Evolutionary conservation across 176 grass and related monocot species (phyloP).

Genomic region (Areca catechu): DNA sequence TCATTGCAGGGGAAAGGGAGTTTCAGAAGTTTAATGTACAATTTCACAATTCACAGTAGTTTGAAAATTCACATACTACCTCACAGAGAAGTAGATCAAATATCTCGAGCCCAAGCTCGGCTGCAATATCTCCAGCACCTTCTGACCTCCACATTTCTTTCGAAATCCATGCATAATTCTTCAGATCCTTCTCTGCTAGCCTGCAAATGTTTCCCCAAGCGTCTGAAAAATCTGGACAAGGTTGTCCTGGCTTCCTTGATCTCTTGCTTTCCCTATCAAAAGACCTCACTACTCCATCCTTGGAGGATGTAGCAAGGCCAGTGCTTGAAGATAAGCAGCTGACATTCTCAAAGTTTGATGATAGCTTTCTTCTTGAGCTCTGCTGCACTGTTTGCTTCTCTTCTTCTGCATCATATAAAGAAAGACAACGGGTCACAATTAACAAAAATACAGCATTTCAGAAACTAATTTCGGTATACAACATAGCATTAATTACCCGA

Average conservation of each 20-base stretch:
- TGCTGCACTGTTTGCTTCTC: conserved; percentile 5
- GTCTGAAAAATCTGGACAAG: not conserved
- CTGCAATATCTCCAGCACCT: conserved; percentile 5
- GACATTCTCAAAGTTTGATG: conserved; percentile 1
- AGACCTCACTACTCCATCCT: no score
- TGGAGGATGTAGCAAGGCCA: no score
- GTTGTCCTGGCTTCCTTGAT: conserved; percentile 1
- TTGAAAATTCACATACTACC: conserved; percentile 14
- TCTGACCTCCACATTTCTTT: conserved; percentile 4
- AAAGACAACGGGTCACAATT: not conserved
- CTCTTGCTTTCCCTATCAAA: no score
- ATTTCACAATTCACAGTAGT: not conserved
- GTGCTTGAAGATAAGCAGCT: not conserved
- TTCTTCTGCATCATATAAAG: conserved; percentile 20
- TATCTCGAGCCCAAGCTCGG: conserved; percentile 13
- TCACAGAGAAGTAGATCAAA: conserved; percentile 38
- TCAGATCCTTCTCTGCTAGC: conserved; percentile 31
- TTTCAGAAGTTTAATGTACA: not conserved
- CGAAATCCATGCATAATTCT: conserved; percentile 5
- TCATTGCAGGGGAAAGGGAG: no score
- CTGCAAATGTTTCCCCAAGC: conserved; percentile 25
- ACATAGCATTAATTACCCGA: conserved; percentile 35
- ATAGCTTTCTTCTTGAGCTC: conserved; percentile 20
- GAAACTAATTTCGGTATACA: not conserved
- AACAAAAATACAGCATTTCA: not conserved